Base-by-base conservation (phyloP, 2,329 filamentous ascomycete species). In the Fusarium palustre region DNA sequence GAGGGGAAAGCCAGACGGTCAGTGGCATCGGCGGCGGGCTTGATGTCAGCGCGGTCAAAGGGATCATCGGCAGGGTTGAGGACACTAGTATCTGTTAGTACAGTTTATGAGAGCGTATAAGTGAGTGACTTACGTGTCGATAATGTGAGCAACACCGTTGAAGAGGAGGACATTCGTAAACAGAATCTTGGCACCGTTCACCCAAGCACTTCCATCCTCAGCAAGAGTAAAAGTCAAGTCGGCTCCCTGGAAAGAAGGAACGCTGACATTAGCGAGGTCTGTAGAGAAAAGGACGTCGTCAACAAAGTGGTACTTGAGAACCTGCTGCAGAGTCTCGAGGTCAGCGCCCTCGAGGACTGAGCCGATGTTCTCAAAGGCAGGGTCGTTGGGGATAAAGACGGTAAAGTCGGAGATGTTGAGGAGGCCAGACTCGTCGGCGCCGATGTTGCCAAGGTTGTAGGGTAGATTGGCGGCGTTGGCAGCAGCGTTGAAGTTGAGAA, bases 121-220 rank as follows among this genome's bases (percentile, higher is more conserved):
- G 3, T 10, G 20, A 4, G 6, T 13, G 11, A 58, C 70, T 59
- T 33, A 77, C 76, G 66, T 66, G 33, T 79, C 77, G 47, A 79
- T 75, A 33, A 74, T 68, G 38, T 79, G 78, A 10, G 75, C 77
- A 12, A 79, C 70, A 38, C 78, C 77, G 34, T 79, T 79, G 43
- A 64, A 73, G 3, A 78, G 47, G 18, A 79, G 73, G 15, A 68
- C 61, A 55, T 79, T 77, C 24, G 77, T 69, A 7, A 73, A 70
- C 3, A 76, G 62, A 33, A 79, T 78, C 57, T 70, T 76, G 0
- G 78, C 78, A 13, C 70, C 69, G 13, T 79, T 78, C 1, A 79
- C 75, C 71, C 70, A 79, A 5, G 71, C 74, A 15, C 68, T 71
- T 8, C 76, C 74, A 42, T 76, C 71, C n/a, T 74, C 66, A 9